Evolutionary conservation across 371 early-diverging fungal species (phyloP), one percentile per base, ranked within the genome.

Genomic region (Amoeboaphelidium occidentale): DNA sequence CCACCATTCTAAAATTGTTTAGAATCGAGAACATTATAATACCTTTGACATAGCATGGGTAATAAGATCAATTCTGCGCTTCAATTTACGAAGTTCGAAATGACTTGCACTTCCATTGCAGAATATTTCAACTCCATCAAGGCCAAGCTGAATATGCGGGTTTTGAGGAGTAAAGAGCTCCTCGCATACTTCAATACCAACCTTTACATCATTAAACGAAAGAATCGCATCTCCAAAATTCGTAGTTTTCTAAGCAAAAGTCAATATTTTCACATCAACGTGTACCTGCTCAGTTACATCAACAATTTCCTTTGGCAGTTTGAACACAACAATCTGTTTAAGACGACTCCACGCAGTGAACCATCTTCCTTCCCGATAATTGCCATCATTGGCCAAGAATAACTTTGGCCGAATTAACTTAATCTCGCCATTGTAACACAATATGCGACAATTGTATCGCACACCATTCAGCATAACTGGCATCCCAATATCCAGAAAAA

Each of bases 181-280:
- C 63, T 96, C 97, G 55, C 97, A 97, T 47, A 88, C 69, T 58
- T 97, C 97, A 13, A 85, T 74, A 17, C 96, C 97, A 50, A 97
- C 63, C 42, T 79, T 79, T 1, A 87, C 78, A 55, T 51, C 52
- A 32, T 20, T 25, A 23, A 28, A 46, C 1, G 49, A 17, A 23
- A 51, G 46, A 20, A 53, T 42, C 13, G 39, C 78, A 1, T 74
- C 82, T 20, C 94, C 94, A 55, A 93, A 73, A 20, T 78, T 74
- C 4, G 74, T 75, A 2, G 70, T 69, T 2, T 45, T 49, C 72
- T 69, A 52, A 12, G 17, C 23, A n/a, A n/a, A n/a, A n/a, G n/a
- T n/a, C n/a, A n/a, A 21, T 23, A 27, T 2, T 25, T 47, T 2
- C 43, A 20, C 23, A 45, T 25, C 47, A 25, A 53, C 49, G 1